Evolutionary conservation across 441 rosid species (phyloP).

Genomic region (Gossypium davidsonii): DNA sequence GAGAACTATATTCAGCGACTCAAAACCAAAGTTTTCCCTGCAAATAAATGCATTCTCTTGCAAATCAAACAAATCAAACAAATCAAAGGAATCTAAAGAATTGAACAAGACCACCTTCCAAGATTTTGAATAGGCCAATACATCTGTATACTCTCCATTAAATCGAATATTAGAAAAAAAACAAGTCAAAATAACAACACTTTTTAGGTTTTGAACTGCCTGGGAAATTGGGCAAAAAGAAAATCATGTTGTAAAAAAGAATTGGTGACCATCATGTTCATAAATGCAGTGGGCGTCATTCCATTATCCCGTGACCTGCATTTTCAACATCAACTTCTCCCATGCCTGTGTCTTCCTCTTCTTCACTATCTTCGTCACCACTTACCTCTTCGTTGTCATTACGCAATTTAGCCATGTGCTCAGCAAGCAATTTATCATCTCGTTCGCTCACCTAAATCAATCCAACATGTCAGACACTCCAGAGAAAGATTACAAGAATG

Average conservation of each 20-base stretch:
- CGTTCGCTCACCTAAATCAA: slow-evolving; percentile 84
- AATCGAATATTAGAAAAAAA: background rate
- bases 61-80: background rate
- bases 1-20: background rate
- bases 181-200: background rate
- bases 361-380: slow-evolving; percentile 91
- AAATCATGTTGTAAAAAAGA: background rate
- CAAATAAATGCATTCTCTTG: background rate
- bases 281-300: slow-evolving; percentile 25
- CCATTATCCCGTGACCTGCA: slow-evolving; percentile 41
- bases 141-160: slow-evolving; percentile 1
- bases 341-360: slow-evolving; percentile 95
- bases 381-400: slow-evolving; percentile 78
- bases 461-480: slow-evolving; percentile 14
- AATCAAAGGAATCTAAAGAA: background rate
- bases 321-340: slow-evolving; percentile 71
- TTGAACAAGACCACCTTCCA: too few relatives aligned
- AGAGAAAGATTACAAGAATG: background rate
- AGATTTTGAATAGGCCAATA: background rate
- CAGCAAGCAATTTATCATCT: slow-evolving; percentile 85
- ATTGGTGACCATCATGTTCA: background rate
- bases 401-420: slow-evolving; percentile 84
- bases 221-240: background rate
- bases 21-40: too few relatives aligned
- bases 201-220: background rate